Evolutionary conservation across 2,329 filamentous ascomycete genomes (phyloP), one percentile per base, ranked within the genome.

Genomic region (Rasamsonia emersonii): DNA sequence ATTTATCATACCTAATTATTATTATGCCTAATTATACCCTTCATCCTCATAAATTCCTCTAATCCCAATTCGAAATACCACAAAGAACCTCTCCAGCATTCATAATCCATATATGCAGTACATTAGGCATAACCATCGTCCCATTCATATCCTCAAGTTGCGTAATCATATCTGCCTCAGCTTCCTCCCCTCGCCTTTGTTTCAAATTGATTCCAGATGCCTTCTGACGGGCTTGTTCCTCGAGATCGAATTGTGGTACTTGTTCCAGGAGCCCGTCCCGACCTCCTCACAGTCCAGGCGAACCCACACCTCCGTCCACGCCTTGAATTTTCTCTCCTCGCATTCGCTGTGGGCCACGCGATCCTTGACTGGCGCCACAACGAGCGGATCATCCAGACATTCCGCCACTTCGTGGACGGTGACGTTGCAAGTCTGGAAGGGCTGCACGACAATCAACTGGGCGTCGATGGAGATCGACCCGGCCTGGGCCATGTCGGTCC

Each of bases 381-480:
- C 37, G 0, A 58, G 41, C 1, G 54, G 49, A 3, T 38, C 30
- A 23, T 56, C 51, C 4, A 47, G 37, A 24, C 55, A 59, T 2
- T 44, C 52, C 1, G 54, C 49, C 1, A 49, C 43, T 25, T 59
- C 54, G 34, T 56, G 49, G 1, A 59, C 32, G 16, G 53, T 47
- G 33, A 58, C 47, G 9, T 47, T 51, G 42, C 55, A 59, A 9
- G 29, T 16, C 18, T 38, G 32, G 18, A 35, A 38, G 7, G 32
- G 36, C 6, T 24, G 25, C 16, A 30, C 21, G n/a, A n/a, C 14
- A 25, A 29, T n/a, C 9, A 38, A 15, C 17, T 38, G 16, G 4
- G 23, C 19, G 10, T 23, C 28, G 7, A 38, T 25, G 15, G 36
- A 35, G n/a, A 38, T 32, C 11, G 36, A 35, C 17, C 21, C 11